Evolutionary conservation across 805 yeast species (phyloP).

Genomic region (Wickerhamomyces subpelliculosus): DNA sequence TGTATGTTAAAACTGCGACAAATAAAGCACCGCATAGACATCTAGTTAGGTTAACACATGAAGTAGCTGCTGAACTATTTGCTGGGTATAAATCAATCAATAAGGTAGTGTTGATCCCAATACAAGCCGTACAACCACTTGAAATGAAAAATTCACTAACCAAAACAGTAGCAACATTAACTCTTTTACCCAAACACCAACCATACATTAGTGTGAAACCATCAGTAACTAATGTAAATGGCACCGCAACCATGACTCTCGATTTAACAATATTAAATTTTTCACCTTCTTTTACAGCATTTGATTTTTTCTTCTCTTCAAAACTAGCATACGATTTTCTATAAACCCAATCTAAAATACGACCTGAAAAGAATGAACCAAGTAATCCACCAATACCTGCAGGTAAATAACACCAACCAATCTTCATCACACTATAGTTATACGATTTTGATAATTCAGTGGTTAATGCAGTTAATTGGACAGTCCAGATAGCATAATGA

Average conservation of each 20-base stretch:
- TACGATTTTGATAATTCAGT: slow-evolving; percentile 45
- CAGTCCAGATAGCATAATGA: slow-evolving; percentile 64
- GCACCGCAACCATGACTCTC: slow-evolving; percentile 42
- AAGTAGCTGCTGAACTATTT: slow-evolving; percentile 66
- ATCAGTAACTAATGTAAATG: slow-evolving; percentile 32
- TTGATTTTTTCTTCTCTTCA: slow-evolving; percentile 14
- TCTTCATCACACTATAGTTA: slow-evolving; percentile 42
- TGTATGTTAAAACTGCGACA: slow-evolving; percentile 56
- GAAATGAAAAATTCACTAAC: slow-evolving; percentile 54
- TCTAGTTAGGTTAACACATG: slow-evolving; percentile 64
- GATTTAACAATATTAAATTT: slow-evolving; percentile 50
- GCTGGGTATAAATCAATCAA: slow-evolving; percentile 72
- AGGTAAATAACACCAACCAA: slow-evolving; percentile 70
- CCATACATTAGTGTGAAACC: slow-evolving; percentile 52
- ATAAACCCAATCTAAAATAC: slow-evolving; percentile 46
- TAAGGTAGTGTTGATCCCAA: slow-evolving; percentile 56
- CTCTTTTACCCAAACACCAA: slow-evolving; percentile 55
- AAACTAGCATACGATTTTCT: slow-evolving; percentile 24
- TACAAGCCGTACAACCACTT: slow-evolving; percentile 47
- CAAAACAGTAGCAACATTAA: slow-evolving; percentile 47
- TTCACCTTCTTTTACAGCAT: slow-evolving; percentile 14
- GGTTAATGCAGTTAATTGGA: slow-evolving; percentile 59
- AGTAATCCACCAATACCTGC: slow-evolving; percentile 61
- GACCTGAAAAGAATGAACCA: slow-evolving; percentile 57
- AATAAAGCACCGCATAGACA: slow-evolving; percentile 70